Percentiles rank a stretch among this genome's conserved stretches.
Evolutionary conservation across 1,139 yeast species (phyloP).

Genomic region (Candida tropicalis): DNA sequence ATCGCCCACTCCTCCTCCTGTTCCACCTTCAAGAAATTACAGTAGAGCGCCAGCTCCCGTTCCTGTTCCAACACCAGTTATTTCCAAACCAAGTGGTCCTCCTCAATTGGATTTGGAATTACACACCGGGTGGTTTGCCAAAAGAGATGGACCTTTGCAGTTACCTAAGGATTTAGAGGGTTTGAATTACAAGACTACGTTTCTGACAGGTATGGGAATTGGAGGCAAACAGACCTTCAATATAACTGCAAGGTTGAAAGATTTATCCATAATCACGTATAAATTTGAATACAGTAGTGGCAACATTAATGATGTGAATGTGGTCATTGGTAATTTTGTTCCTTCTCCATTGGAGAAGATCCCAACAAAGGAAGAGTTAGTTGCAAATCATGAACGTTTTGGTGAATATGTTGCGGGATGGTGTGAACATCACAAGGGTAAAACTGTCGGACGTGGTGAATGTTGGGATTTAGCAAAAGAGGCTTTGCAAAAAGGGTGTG

Average conservation of each 20-base stretch:
- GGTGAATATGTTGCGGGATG: constrained; percentile 64
- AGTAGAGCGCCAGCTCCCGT: constrained; percentile 37
- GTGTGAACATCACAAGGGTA: constrained; percentile 59
- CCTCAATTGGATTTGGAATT: constrained; percentile 47
- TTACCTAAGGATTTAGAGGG: constrained; percentile 44
- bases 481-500: constrained; percentile 62
- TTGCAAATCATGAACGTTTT: constrained; percentile 41
- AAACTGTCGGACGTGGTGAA: constrained; percentile 68
- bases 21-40: constrained; percentile 16
- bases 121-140: constrained; percentile 48
- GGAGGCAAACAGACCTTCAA: constrained; percentile 20
- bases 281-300: constrained; percentile 48
- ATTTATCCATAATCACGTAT: constrained; percentile 51
- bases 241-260: constrained; percentile 47
- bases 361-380: constrained; percentile 43
- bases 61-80: constrained; percentile 23
- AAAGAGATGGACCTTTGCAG: constrained; percentile 20
- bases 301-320: constrained; percentile 23
- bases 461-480: constrained; percentile 79
- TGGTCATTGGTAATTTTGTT: constrained; percentile 36
- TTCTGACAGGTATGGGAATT: constrained; percentile 19
- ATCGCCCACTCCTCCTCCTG: constrained; percentile 17
- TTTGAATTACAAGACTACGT: constrained; percentile 37
- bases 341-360: constrained; percentile 52
- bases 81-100: constrained; percentile 21